Conservation (phyloP, 2,329 filamentous ascomycete genomes). For the Lasiodiplodia sp. region DNA sequence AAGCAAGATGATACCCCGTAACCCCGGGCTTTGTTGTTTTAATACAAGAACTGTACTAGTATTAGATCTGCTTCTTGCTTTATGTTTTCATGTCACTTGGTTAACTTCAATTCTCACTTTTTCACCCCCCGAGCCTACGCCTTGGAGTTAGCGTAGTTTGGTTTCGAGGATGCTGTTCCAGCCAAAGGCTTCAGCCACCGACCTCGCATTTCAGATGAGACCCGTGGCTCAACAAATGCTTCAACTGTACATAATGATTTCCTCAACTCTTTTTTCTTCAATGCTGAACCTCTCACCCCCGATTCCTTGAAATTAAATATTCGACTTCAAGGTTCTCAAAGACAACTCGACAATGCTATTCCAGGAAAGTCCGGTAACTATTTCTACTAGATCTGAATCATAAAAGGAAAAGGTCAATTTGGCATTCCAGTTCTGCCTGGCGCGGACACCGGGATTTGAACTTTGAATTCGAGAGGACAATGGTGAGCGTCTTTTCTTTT, state of each 20-base stretch:
- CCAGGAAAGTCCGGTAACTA: too few species aligned
- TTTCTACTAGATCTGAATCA: too few species aligned
- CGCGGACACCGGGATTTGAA: too few species aligned
- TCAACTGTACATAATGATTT: background rate
- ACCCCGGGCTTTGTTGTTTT: slow-evolving; percentile 4
- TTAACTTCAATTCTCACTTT: background rate
- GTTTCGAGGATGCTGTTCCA: background rate
- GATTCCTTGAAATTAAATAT: too few species aligned
- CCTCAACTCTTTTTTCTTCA: too few species aligned
- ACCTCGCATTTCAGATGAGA: background rate
- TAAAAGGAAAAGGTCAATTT: too few species aligned
- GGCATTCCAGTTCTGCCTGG: too few species aligned
- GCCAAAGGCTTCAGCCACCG: background rate
- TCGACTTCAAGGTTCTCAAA: too few species aligned
- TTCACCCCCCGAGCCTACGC: background rate
- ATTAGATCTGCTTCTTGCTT: slow-evolving; percentile 8
- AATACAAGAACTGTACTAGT: slow-evolving; percentile 16
- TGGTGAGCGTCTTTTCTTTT: background rate
- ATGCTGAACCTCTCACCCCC: too few species aligned
- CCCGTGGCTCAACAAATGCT: background rate
- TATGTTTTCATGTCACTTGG: slow-evolving; percentile 1
- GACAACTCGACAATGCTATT: too few species aligned
- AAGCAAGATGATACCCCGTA: slow-evolving; percentile 16
- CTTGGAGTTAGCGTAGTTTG: background rate
- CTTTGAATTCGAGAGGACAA: background rate